Conservation (phyloP, 257 asterid species). For the Petunia secreta region DNA sequence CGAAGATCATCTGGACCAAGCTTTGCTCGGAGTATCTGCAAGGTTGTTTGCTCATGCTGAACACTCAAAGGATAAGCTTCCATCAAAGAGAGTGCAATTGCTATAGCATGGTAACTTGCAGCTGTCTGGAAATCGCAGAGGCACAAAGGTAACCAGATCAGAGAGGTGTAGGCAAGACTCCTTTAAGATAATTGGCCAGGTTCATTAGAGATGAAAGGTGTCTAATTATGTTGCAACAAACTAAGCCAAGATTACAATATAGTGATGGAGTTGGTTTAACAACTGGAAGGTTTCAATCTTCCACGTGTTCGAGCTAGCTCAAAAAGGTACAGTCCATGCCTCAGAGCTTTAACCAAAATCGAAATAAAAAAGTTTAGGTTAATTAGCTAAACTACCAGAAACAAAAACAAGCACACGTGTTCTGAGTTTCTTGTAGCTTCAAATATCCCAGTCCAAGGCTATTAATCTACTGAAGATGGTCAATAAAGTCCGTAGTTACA, state of each 20-base stretch:
- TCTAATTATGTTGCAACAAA: slow-evolving; percentile 18
- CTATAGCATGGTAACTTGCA: slow-evolving; percentile 99
- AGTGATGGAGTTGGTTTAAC: slow-evolving; percentile 4
- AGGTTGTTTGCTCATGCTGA: slow-evolving; percentile 98
- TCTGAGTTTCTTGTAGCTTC: slow-evolving; percentile 6
- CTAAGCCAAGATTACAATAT: not conserved
- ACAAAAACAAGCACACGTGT: slow-evolving; percentile 20
- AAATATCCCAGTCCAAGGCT: slow-evolving; percentile 3
- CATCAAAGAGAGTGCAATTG: slow-evolving; percentile 98
- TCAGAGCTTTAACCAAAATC: not conserved
- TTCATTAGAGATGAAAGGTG: not conserved
- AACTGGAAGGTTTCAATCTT: slow-evolving; percentile 18
- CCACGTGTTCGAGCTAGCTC: slow-evolving; percentile 3
- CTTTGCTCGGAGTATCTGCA: slow-evolving; percentile 93
- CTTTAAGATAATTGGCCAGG: not conserved
- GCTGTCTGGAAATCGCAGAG: slow-evolving; percentile 70
- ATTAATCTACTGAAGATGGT: slow-evolving; percentile 11
- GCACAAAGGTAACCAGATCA: slow-evolving; percentile 8
- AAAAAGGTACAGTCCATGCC: not conserved
- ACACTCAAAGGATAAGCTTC: slow-evolving; percentile 97
- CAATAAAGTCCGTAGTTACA: slow-evolving; percentile 12
- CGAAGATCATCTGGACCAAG: slow-evolving; percentile 97
- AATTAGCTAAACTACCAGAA: slow-evolving; percentile 3
- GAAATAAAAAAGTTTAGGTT: not conserved
- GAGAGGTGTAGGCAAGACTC: slow-evolving; percentile 1